A percentile compares a stretch with the other conserved stretches of the same genome.
Conservation (phyloP, 768 basidiomycete genomes). For the Termitomyces sp. region DNA sequence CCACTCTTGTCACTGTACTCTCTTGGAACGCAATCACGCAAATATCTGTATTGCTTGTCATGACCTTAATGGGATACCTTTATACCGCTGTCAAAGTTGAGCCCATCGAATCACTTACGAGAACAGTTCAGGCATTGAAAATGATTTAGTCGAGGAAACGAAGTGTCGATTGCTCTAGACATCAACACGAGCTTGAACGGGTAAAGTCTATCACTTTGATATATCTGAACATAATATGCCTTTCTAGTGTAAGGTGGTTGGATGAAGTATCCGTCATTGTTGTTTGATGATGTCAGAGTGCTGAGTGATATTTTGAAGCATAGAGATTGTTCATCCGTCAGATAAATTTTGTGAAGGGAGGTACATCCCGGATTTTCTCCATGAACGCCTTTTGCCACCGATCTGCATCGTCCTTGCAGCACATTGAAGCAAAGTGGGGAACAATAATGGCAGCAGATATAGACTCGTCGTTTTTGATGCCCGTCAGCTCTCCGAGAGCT, state of each 20-base stretch:
- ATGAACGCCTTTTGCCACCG: constrained; percentile 16
- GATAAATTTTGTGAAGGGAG: constrained; percentile 16
- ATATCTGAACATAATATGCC: too few species aligned
- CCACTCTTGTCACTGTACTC: not conserved
- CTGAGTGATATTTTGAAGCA: not conserved
- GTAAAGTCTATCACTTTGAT: not conserved
- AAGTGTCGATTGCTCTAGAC: not conserved
- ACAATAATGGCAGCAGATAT: constrained; percentile 13
- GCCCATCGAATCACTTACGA: not conserved
- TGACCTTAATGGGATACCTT: not conserved
- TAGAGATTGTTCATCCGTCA: not conserved
- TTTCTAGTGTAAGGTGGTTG: not conserved
- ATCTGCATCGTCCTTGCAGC: constrained; percentile 18
- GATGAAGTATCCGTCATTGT: not conserved
- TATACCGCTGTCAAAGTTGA: not conserved
- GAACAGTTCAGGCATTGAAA: not conserved
- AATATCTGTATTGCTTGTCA: not conserved
- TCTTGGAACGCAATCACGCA: not conserved
- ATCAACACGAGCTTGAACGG: not conserved
- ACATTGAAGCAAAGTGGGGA: constrained; percentile 18
- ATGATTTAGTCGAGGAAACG: not conserved
- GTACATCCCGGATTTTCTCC: constrained; percentile 9
- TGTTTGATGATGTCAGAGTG: not conserved
- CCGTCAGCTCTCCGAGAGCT: constrained; percentile 9
- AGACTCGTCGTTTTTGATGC: constrained; percentile 16